Evolutionary conservation across 163 green algal species (phyloP), one percentile per base, ranked within the genome.

Genomic region (Volvox carteri): DNA sequence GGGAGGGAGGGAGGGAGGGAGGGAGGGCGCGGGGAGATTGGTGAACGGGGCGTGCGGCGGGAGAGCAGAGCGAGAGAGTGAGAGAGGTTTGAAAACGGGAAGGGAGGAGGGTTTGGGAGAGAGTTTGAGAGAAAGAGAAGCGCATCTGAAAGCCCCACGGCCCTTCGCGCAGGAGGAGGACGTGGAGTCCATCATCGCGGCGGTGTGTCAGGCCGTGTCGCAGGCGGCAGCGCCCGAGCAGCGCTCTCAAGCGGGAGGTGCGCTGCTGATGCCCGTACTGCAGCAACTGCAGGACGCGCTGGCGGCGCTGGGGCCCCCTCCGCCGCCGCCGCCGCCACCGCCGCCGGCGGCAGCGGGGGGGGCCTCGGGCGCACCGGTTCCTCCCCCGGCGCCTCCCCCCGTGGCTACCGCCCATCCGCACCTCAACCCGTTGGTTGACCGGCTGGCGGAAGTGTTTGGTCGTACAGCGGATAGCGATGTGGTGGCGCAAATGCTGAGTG

Each of bases 361-460:
- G n/a, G n/a, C n/a, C n/a, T n/a, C n/a, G n/a, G n/a, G n/a, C n/a
- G n/a, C n/a, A n/a, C n/a, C n/a, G 39, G 39, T 81, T 42, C n/a
- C 28, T 44, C 46, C 48, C n/a, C 85, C 56, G 33, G 25, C 42
- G 4, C 42, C 44, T 21, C 33, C 33, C 8, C 50, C 50, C n/a
- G 23, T 78, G 50, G n/a, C 86, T 25, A 35, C 62, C 6, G n/a
- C 33, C 21, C 9, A 91, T 39, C 48, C 60, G 18, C 52, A 88
- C 23, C 87, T 97, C 7, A 87, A 95, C 50, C 90, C 94, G 25
- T 88, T 97, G 28, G 79, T 97, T 35, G 95, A 98, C 65, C 89
- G 95, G 11, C 73, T 97, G 18, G 93, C 95, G 35, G 94, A 92
- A 58, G 88, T 98, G 50, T 95, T 98, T 81, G 74, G 92, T 90